A percentile compares a stretch with the other conserved stretches of the same genome.
Evolutionary conservation across 1,139 yeast genomes (phyloP).

Genomic region (Kurtzmaniella natalensis): DNA sequence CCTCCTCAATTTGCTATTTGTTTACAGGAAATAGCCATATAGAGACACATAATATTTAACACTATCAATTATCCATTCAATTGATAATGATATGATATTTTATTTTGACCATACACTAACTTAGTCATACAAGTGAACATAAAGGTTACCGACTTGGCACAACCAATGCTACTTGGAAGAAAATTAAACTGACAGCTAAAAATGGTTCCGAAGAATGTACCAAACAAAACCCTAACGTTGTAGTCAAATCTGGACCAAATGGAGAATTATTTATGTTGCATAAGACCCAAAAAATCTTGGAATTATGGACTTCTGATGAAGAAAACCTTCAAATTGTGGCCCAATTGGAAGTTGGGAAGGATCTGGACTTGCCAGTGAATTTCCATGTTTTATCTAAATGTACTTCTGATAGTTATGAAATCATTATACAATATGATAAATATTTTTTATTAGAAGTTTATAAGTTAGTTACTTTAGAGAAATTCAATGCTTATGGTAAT

Average conservation of each 20-base stretch:
- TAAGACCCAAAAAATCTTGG: slow-evolving; percentile 23
- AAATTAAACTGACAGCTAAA: slow-evolving; percentile 33
- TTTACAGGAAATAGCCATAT: too few species aligned
- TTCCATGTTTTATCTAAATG: not conserved
- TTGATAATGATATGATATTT: not conserved
- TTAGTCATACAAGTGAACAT: slow-evolving; percentile 19
- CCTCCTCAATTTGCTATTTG: too few species aligned
- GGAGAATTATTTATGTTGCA: slow-evolving; percentile 45
- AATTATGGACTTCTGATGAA: slow-evolving; percentile 39
- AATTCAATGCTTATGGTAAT: too few species aligned
- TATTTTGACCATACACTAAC: not conserved
- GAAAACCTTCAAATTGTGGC: slow-evolving; percentile 31
- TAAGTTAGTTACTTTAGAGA: too few species aligned
- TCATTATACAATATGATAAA: slow-evolving; percentile 2
- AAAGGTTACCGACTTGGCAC: slow-evolving; percentile 39
- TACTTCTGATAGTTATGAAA: slow-evolving; percentile 2
- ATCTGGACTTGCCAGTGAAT: not conserved
- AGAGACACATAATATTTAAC: too few species aligned
- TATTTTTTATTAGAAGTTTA: slow-evolving; percentile 4
- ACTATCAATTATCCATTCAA: too few species aligned
- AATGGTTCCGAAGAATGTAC: slow-evolving; percentile 8
- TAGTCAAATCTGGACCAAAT: slow-evolving; percentile 35
- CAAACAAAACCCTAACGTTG: slow-evolving; percentile 6
- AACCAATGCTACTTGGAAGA: slow-evolving; percentile 42
- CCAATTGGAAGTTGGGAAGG: slow-evolving; percentile 8